Conservation (phyloP, 257 asterid species). For the Solanum peruvianum region DNA sequence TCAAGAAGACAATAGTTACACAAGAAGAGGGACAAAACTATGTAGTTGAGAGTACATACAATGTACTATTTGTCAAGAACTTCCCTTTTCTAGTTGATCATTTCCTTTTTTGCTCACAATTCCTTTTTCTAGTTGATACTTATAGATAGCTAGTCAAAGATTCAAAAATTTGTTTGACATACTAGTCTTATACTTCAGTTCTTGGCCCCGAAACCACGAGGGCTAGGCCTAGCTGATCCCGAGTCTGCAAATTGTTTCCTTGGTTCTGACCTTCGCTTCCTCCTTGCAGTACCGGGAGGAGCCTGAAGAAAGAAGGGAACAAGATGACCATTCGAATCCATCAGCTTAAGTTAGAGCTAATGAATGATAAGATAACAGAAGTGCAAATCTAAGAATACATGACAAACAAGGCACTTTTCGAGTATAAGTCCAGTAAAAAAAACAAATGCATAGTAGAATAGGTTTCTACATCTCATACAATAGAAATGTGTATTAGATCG, state of each 20-base stretch:
- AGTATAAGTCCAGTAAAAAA: background rate
- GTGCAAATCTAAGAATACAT: background rate
- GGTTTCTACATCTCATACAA: background rate
- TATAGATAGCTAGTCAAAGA: background rate
- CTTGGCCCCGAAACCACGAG: constrained; percentile 85
- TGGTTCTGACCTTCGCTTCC: constrained; percentile 61
- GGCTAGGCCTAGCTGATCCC: constrained; percentile 39
- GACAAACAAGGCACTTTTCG: no score
- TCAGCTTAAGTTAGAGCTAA: background rate
- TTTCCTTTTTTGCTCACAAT: background rate
- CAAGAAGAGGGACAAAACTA: background rate
- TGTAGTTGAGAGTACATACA: background rate
- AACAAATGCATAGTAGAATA: background rate
- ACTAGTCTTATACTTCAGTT: constrained; percentile 9
- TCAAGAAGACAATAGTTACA: background rate
- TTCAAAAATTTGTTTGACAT: background rate
- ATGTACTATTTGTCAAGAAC: background rate
- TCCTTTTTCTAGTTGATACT: background rate
- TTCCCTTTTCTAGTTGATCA: background rate
- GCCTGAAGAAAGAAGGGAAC: constrained; percentile 29
- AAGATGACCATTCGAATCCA: background rate
- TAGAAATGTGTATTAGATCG: background rate
- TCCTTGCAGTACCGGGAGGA: constrained; percentile 94
- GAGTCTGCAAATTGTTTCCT: constrained; percentile 69
- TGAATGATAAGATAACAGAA: background rate